These are phyloP conservation scores for Phytopythium kandeliae DNA, from an alignment of 352 stramenopile genomes.

Conservation along the genomic window DNA sequence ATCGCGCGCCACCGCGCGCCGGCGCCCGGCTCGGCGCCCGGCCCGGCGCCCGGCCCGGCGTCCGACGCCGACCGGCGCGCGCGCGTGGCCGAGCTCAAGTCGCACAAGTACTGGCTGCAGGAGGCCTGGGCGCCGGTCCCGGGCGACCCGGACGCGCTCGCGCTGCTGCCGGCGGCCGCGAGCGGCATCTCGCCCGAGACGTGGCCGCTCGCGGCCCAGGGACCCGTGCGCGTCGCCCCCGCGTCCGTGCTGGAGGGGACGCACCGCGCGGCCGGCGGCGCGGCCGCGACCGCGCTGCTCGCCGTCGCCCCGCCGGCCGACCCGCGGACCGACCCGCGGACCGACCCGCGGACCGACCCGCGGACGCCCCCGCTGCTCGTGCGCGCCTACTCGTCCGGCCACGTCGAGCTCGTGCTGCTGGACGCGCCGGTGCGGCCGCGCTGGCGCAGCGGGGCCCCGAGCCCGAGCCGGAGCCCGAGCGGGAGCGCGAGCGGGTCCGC, in stretches of 20 bases:
- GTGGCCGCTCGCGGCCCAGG: slow-evolving; percentile 71
- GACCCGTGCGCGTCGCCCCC: slow-evolving; percentile 47
- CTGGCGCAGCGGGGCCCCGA: too few relatives aligned
- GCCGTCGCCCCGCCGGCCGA: slow-evolving; percentile 45
- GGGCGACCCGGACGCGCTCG: slow-evolving; percentile 17
- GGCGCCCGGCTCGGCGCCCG: neutral
- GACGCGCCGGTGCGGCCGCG: slow-evolving; percentile 52
- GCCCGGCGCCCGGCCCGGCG: too few relatives aligned
- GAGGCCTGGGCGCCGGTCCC: slow-evolving; percentile 42
- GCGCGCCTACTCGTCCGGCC: slow-evolving; percentile 63
- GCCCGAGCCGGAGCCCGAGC: too few relatives aligned
- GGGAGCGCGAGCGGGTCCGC: too few relatives aligned
- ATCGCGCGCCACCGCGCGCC: slow-evolving; percentile 42
- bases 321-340: too few relatives aligned
- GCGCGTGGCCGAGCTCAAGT: slow-evolving; percentile 60
- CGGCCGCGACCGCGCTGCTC: slow-evolving; percentile 44
- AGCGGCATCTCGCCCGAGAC: slow-evolving; percentile 70
- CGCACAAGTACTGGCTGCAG: slow-evolving; percentile 80
- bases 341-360: too few relatives aligned
- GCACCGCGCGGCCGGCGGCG: slow-evolving; percentile 31
- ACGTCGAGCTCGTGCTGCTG: slow-evolving; percentile 69
- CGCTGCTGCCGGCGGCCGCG: slow-evolving; percentile 48
- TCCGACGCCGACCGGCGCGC: slow-evolving; percentile 9
- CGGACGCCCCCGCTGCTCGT: slow-evolving; percentile 53
- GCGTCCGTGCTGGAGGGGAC: slow-evolving; percentile 57